Evolutionary conservation across 139 green algal species (phyloP), one percentile per base, ranked within the genome.

Genomic region (Klebsormidium nitens): DNA sequence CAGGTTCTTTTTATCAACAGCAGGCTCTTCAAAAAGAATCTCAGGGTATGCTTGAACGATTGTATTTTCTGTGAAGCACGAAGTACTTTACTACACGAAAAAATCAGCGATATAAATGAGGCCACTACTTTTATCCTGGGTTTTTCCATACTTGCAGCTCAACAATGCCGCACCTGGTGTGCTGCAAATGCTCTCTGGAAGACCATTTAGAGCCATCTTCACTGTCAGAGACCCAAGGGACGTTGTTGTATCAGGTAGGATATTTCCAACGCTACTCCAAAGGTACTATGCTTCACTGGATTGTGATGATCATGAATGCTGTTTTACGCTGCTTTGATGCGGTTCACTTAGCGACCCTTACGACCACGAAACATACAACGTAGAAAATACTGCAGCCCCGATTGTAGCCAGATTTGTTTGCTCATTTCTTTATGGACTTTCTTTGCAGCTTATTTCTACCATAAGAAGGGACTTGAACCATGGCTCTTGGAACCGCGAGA

Each of bases 361-460:
- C n/a, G n/a, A n/a, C n/a, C n/a, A n/a, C n/a, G n/a, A n/a, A n/a
- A n/a, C n/a, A n/a, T n/a, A n/a, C n/a, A n/a, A n/a, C n/a, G n/a
- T n/a, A n/a, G n/a, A n/a, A n/a, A n/a, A n/a, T n/a, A n/a, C n/a
- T n/a, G n/a, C n/a, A n/a, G n/a, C n/a, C n/a, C n/a, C n/a, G n/a
- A n/a, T n/a, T n/a, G n/a, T n/a, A n/a, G n/a, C n/a, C n/a, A n/a
- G n/a, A n/a, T n/a, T n/a, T n/a, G n/a, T n/a, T n/a, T n/a, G n/a
- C n/a, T n/a, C n/a, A n/a, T n/a, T n/a, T n/a, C n/a, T n/a, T n/a
- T n/a, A n/a, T n/a, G n/a, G n/a, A n/a, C n/a, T n/a, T n/a, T n/a
- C n/a, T n/a, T n/a, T n/a, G n/a, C n/a, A n/a, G n/a, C n/a, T 28
- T 69, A 69, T 38, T 69, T 69, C 39, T 69, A 69, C 8, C 61